These are phyloP conservation scores for Backusella tuberculispora DNA, from an alignment of 192 early-diverging fungal genomes.

Conservation along the genomic window DNA sequence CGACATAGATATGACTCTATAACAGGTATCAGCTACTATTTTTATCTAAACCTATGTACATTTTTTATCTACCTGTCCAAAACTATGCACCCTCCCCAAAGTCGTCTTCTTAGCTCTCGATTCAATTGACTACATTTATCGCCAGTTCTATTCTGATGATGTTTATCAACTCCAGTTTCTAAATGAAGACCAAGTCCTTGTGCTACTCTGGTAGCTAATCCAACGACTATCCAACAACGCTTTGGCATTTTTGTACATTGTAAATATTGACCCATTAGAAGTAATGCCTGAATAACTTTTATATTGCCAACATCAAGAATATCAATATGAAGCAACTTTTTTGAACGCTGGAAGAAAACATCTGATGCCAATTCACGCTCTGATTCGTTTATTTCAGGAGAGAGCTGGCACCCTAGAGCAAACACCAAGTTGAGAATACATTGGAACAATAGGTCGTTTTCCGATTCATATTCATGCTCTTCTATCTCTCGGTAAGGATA, in stretches of 20 bases:
- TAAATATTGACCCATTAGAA: constrained; percentile 29
- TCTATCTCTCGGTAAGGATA: constrained; percentile 2
- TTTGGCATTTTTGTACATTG: constrained; percentile 23
- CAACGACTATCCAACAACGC: constrained; percentile 23
- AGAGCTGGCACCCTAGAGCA: constrained; percentile 24
- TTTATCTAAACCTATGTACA: neutral
- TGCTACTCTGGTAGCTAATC: constrained; percentile 22
- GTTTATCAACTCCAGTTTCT: neutral
- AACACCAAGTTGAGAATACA: constrained; percentile 27
- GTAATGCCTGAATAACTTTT: constrained; percentile 24
- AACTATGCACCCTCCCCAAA: constrained; percentile 23
- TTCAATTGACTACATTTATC: constrained; percentile 8
- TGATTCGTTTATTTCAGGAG: constrained; percentile 12
- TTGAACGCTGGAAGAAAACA: constrained; percentile 27
- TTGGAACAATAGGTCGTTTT: constrained; percentile 22
- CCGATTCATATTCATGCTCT: constrained; percentile 11
- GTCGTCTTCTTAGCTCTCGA: constrained; percentile 12
- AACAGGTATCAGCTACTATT: neutral
- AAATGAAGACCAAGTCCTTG: constrained; percentile 26
- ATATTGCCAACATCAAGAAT: constrained; percentile 22
- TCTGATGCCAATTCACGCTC: constrained; percentile 17
- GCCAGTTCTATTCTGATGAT: neutral
- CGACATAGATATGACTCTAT: constrained; percentile 24
- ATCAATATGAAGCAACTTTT: constrained; percentile 23
- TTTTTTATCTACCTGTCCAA: constrained; percentile 15